phyloP scores from a whole-genome alignment of 2,329 filamentous ascomycete species.

The Mariannaea sp. region DNA sequence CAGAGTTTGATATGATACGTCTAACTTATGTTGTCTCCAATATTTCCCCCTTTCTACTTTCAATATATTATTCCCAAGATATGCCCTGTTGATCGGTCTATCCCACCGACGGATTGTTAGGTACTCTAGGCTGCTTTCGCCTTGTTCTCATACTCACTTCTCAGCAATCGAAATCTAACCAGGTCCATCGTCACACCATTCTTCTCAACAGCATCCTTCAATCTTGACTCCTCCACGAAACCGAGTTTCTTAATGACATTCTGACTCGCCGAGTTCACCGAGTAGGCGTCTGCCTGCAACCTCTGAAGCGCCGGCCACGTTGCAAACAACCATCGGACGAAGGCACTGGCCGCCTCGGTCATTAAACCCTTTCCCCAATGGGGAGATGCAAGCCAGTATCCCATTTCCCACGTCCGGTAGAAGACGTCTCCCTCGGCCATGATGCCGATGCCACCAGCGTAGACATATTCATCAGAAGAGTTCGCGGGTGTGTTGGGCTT shows the following conservation, averaged over 20 bases:
- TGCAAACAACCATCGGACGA: slow-evolving; percentile 51
- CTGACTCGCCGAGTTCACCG: slow-evolving; percentile 48
- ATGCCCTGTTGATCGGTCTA: no score
- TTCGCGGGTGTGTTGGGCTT: slow-evolving; percentile 38
- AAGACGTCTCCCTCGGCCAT: slow-evolving; percentile 45
- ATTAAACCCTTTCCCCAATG: slow-evolving; percentile 54
- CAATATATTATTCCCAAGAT: no score
- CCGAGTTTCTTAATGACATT: slow-evolving; percentile 50
- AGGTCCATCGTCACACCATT: slow-evolving; percentile 47
- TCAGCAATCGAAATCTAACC: slow-evolving; percentile 46
- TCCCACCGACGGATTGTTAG: no score
- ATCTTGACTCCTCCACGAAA: slow-evolving; percentile 50
- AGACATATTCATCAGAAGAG: slow-evolving; percentile 31
- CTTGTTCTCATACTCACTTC: slow-evolving; percentile 39
- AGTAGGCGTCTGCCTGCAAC: slow-evolving; percentile 47
- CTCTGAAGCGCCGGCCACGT: slow-evolving; percentile 47
- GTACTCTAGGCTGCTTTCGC: not conserved
- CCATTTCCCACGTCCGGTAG: slow-evolving; percentile 52
- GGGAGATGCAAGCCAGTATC: slow-evolving; percentile 52
- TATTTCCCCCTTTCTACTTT: no score
- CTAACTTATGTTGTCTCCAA: no score
- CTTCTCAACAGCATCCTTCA: slow-evolving; percentile 50
- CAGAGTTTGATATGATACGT: no score
- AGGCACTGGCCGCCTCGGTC: slow-evolving; percentile 46
- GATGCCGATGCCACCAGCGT: slow-evolving; percentile 50